Evolutionary conservation across 441 rosid genomes (phyloP).

Genomic region (Gossypium trilobum): DNA sequence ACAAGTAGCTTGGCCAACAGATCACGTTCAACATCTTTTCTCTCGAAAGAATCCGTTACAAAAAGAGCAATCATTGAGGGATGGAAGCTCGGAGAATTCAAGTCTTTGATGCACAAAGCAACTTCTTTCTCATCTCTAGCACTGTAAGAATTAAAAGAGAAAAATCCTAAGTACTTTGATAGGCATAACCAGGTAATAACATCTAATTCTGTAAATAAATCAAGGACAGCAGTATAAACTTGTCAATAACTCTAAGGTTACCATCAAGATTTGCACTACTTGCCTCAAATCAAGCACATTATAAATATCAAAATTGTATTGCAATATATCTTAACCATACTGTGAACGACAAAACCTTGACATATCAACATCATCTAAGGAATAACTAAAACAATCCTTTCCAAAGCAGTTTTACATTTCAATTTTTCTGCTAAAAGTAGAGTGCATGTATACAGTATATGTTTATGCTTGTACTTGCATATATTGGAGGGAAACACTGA

Average conservation of each 20-base stretch:
- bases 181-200: not conserved
- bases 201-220: not conserved
- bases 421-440: not conserved
- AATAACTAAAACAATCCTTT: not conserved
- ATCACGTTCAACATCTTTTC: constrained; percentile 85
- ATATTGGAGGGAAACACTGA: not conserved
- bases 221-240: not conserved
- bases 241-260: not conserved
- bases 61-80: constrained; percentile 88
- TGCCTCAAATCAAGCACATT: not conserved
- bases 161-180: not conserved
- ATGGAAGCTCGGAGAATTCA: constrained; percentile 70
- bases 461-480: not conserved
- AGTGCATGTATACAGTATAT: not conserved
- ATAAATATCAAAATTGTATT: not conserved
- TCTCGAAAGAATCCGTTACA: constrained; percentile 90
- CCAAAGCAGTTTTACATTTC: too few species aligned
- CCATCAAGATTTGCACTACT: not conserved
- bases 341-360: not conserved
- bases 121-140: constrained; percentile 91
- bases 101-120: constrained; percentile 70
- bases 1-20: constrained; percentile 75
- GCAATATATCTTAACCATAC: not conserved
- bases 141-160: constrained; percentile 33
- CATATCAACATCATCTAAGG: not conserved